Conservation (phyloP, 805 yeast species). For the Cyberlindnera bimundalis region DNA sequence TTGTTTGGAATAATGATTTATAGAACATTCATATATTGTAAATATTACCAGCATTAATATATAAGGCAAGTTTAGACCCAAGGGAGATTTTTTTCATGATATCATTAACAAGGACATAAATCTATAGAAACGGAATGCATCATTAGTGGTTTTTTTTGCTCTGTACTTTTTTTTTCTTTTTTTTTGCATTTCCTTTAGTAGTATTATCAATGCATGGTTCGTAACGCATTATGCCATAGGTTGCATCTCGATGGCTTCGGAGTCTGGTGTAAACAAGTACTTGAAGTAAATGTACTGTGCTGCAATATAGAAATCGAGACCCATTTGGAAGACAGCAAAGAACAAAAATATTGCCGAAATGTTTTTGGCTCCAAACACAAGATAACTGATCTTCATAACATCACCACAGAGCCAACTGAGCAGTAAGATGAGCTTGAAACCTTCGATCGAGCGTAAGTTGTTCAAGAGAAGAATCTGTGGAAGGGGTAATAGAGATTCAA, state of each 20-base stretch:
- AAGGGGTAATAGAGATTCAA: constrained; percentile 70
- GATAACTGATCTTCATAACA: constrained; percentile 67
- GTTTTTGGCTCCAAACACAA: constrained; percentile 71
- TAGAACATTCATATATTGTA: not conserved
- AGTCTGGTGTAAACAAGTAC: constrained; percentile 29
- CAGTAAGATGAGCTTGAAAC: constrained; percentile 71
- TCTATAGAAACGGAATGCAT: not conserved
- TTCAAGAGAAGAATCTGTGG: constrained; percentile 73
- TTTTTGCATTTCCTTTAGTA: not conserved
- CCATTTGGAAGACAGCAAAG: constrained; percentile 77
- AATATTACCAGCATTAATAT: too few species aligned
- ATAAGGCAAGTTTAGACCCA: too few species aligned
- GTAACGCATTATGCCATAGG: constrained; percentile 4
- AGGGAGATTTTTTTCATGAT: not conserved
- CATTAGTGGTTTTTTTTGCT: not conserved
- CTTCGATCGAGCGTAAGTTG: constrained; percentile 65
- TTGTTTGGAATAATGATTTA: constrained; percentile 25
- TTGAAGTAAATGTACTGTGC: constrained; percentile 68
- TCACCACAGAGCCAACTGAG: constrained; percentile 92
- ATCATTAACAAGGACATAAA: not conserved
- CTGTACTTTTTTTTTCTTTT: not conserved
- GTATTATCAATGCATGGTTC: too few species aligned
- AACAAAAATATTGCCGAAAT: constrained; percentile 60
- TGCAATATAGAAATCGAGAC: constrained; percentile 67
- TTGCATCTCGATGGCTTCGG: constrained; percentile 16